phyloP scores from a whole-genome alignment of 768 basidiomycete species.

The Austroboletus eburneus region DNA sequence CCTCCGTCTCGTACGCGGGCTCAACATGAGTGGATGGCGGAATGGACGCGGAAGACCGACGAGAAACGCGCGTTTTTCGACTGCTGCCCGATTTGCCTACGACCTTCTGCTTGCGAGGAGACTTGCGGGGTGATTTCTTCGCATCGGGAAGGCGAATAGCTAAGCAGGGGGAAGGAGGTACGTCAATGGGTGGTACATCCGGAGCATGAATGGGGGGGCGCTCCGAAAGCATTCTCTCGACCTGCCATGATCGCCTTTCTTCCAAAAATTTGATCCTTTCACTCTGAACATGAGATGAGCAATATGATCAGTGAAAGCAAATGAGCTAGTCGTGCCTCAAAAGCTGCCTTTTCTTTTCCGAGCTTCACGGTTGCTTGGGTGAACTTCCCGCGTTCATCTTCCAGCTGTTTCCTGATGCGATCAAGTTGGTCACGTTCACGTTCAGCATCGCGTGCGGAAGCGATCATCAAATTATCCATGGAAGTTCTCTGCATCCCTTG shows the following conservation, averaged over 20 bases:
- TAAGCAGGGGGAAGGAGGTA: constrained; percentile 17
- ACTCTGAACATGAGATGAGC: constrained; percentile 37
- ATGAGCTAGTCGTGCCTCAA: constrained; percentile 52
- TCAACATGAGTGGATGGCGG: constrained; percentile 33
- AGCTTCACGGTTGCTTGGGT: constrained; percentile 60
- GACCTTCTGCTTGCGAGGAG: constrained; percentile 41
- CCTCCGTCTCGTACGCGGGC: constrained; percentile 51
- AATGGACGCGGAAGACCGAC: constrained; percentile 42
- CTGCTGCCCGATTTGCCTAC: constrained; percentile 44
- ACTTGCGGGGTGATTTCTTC: constrained; percentile 42
- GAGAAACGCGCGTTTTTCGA: constrained; percentile 44
- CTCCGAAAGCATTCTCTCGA: constrained; percentile 57
- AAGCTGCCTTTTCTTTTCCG: constrained; percentile 56
- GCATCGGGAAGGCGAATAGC: constrained; percentile 26
- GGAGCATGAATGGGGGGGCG: constrained; percentile 39
- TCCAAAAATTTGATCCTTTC: constrained; percentile 59
- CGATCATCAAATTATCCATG: constrained; percentile 46
- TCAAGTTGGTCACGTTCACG: constrained; percentile 47
- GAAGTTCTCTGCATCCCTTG: constrained; percentile 34
- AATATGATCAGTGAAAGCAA: not conserved
- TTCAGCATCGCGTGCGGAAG: constrained; percentile 51
- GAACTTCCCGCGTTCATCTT: constrained; percentile 61
- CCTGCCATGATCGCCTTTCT: constrained; percentile 73
- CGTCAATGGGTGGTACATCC: constrained; percentile 22
- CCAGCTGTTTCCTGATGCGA: constrained; percentile 50